phyloP scores from a whole-genome alignment of 2,329 filamentous ascomycete genomes.

The Xylariaceae sp. region DNA sequence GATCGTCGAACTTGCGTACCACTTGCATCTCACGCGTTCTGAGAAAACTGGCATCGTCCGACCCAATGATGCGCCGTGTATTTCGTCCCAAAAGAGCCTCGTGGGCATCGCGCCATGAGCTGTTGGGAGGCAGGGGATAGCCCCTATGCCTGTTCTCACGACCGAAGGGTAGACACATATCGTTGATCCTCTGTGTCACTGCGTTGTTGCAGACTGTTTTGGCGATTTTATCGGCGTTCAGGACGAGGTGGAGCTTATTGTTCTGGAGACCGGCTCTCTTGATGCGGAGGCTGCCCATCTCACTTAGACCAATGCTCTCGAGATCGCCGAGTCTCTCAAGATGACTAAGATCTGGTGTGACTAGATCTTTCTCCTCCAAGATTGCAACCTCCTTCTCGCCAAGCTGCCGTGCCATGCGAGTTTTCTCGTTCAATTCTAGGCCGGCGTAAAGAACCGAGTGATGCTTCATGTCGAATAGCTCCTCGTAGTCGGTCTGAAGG shows the following conservation, averaged over 20 bases:
- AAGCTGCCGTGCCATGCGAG: conserved; percentile 35
- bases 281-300: conserved; percentile 34
- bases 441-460: conserved; percentile 40
- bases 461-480: conserved; percentile 44
- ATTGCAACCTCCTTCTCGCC: conserved; percentile 38
- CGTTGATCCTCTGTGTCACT: conserved; percentile 38
- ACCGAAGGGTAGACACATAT: conserved; percentile 37
- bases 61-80: conserved; percentile 30
- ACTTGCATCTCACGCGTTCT: conserved; percentile 16
- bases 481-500: conserved; percentile 43
- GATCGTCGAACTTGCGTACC: conserved; percentile 37
- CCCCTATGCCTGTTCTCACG: conserved; percentile 24
- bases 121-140: conserved; percentile 37
- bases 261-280: conserved; percentile 41
- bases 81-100: conserved; percentile 34
- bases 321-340: conserved; percentile 37
- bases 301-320: conserved; percentile 37
- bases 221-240: conserved; percentile 34
- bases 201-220: conserved; percentile 37
- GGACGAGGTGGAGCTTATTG: conserved; percentile 40
- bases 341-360: conserved; percentile 40
- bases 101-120: conserved; percentile 38
- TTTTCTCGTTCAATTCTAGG: conserved; percentile 37
- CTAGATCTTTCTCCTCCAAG: conserved; percentile 38
- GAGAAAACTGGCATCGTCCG: conserved; percentile 30